Percentiles rank a stretch among this genome's conserved stretches.
phyloP scores from a whole-genome alignment of 139 green algal species.

The Coelastrella sp. region DNA sequence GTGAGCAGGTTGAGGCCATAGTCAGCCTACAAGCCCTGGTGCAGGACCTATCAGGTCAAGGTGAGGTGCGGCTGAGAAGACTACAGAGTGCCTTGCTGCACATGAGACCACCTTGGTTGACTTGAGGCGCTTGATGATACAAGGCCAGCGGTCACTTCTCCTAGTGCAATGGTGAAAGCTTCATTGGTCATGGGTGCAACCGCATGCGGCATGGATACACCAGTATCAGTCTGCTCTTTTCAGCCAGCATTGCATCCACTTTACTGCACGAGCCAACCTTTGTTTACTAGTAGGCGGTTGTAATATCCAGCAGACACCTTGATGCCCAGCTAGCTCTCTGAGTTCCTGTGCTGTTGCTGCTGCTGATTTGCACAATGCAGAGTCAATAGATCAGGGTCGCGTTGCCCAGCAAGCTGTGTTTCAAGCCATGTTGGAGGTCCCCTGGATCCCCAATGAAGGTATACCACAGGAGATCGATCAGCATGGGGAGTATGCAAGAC shows the following conservation, averaged over 20 bases:
- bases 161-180: no score
- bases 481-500: slow-evolving; percentile 15
- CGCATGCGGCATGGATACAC: no score
- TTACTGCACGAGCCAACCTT: no score
- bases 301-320: neutral
- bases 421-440: slow-evolving; percentile 69
- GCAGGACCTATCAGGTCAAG: neutral
- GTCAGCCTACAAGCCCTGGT: neutral
- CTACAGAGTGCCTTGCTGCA: neutral
- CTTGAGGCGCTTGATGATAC: no score
- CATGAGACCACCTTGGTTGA: no score
- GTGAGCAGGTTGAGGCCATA: neutral
- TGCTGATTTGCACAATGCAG: slow-evolving; percentile 30
- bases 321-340: neutral
- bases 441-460: slow-evolving; percentile 43
- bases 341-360: neutral
- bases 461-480: neutral
- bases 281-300: no score
- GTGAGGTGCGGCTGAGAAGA: neutral
- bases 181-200: no score
- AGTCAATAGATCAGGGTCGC: neutral
- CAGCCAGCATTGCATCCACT: no score
- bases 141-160: no score
- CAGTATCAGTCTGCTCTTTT: no score
- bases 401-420: slow-evolving; percentile 61